Evolutionary conservation across 805 yeast genomes (phyloP).

Genomic region (Candida endomychidarum): DNA sequence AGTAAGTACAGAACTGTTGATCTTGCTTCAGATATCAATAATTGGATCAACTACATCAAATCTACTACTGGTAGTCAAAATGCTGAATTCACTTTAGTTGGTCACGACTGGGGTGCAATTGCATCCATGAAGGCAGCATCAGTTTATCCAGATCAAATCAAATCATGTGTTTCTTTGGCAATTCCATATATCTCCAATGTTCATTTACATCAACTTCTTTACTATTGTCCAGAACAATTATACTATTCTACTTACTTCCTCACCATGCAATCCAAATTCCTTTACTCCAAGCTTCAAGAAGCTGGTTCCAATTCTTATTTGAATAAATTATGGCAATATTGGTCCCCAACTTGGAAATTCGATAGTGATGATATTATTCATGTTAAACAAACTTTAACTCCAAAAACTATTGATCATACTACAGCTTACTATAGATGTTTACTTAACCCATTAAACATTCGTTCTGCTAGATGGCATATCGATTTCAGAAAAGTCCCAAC

Average conservation of each 20-base stretch:
- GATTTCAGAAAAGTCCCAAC: conserved; percentile 39
- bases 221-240: conserved; percentile 34
- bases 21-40: conserved; percentile 33
- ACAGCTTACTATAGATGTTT: conserved; percentile 41
- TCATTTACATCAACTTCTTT: conserved; percentile 26
- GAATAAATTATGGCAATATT: conserved; percentile 32
- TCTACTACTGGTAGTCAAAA: conserved; percentile 9
- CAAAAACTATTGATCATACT: conserved; percentile 30
- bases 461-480: conserved; percentile 23
- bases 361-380: conserved; percentile 23
- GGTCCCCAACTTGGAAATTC: conserved; percentile 43
- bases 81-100: conserved; percentile 36
- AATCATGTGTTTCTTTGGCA: conserved; percentile 36
- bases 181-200: conserved; percentile 36
- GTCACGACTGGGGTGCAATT: conserved; percentile 48
- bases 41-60: conserved; percentile 28
- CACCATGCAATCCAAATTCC: conserved; percentile 32
- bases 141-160: conserved; percentile 32
- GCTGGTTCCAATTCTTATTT: conserved; percentile 25
- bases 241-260: conserved; percentile 36
- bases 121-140: conserved; percentile 34
- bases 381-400: conserved; percentile 29
- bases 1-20: conserved; percentile 27
- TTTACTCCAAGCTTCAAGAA: conserved; percentile 23
- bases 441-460: conserved; percentile 21